Base-by-base conservation (phyloP, 164 flowering plant species). In the Litsea cubeba region DNA sequence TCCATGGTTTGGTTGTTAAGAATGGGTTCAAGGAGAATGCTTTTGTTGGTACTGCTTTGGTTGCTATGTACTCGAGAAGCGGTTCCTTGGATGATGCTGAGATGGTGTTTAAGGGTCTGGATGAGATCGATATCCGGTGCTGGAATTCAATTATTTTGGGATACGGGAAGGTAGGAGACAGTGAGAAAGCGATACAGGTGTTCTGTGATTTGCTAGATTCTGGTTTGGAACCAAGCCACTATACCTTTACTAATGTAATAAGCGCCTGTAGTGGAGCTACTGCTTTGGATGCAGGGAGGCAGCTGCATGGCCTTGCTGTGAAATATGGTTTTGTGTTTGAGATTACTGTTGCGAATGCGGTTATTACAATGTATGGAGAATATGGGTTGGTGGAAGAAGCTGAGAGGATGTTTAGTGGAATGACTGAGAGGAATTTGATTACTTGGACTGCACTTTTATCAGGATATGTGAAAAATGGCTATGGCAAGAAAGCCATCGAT, bases 401-500 rank as follows among this genome's bases (percentile, higher is more conserved):
- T 14, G 82, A 83, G 76, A 79, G 46, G 65, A 72, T 77, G 71
- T 75, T 81, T 76, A 5, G 3, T 57, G n/a, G 50, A 35, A 76
- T 81, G 80, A 57, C 17, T 76, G 73, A 78, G 24, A 77, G 69
- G 78, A 76, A 80, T 71, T 76, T 82, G 79, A 71, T 82, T 50
- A 78, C 84, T 58, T 80, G 84, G 84, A 80, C 86, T 63, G 82
- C 86, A 35, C 75, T 84, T 72, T n/a, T 84, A 40, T 81, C 86
- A 1, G 80, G 54, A 0, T 80, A 80, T 78, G 81, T 75, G 68
- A 78, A 74, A 69, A 80, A 71, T 71, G 75, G 75, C 14, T n/a
- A 73, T 28, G 25, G 72, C n/a, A 58, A 54, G 54, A 76, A 78
- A 46, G 82, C 84, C 25, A 63, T 80, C 58, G 50, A 12, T 64